These are phyloP conservation scores for Botryotinia narcissicola DNA, from an alignment of 2,329 filamentous ascomycete genomes.

Conservation along the genomic window DNA sequence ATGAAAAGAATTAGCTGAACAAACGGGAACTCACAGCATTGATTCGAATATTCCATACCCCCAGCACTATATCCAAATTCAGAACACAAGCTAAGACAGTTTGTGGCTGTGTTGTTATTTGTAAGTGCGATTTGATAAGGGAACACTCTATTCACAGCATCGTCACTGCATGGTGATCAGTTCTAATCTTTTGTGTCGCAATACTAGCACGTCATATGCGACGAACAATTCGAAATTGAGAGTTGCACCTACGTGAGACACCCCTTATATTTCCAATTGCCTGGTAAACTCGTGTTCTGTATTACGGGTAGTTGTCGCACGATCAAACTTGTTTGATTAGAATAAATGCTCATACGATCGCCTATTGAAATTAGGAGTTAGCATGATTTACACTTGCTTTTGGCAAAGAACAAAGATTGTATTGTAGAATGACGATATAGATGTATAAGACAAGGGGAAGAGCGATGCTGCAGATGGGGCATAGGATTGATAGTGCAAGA, in stretches of 20 bases:
- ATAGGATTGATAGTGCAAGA: background rate
- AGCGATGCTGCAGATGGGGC: background rate
- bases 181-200: background rate
- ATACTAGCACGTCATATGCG: slow-evolving; percentile 2
- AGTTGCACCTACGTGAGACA: slow-evolving; percentile 34
- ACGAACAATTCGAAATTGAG: background rate
- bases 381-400: background rate
- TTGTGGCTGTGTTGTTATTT: slow-evolving; percentile 26
- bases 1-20: background rate
- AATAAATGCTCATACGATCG: slow-evolving; percentile 33
- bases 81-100: slow-evolving; percentile 31
- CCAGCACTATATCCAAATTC: slow-evolving; percentile 34
- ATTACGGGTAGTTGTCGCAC: slow-evolving; percentile 23
- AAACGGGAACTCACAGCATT: slow-evolving; percentile 29
- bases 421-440: background rate
- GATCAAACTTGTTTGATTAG: slow-evolving; percentile 23
- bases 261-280: slow-evolving; percentile 29
- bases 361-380: slow-evolving; percentile 13
- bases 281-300: slow-evolving; percentile 27
- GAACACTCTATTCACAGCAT: slow-evolving; percentile 25
- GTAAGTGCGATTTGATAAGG: slow-evolving; percentile 30
- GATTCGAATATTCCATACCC: slow-evolving; percentile 31
- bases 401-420: background rate
- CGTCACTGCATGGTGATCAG: slow-evolving; percentile 18
- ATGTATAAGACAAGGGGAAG: background rate